phyloP scores from a whole-genome alignment of 495 filamentous ascomycete species.

The Penicillium odoratum region DNA sequence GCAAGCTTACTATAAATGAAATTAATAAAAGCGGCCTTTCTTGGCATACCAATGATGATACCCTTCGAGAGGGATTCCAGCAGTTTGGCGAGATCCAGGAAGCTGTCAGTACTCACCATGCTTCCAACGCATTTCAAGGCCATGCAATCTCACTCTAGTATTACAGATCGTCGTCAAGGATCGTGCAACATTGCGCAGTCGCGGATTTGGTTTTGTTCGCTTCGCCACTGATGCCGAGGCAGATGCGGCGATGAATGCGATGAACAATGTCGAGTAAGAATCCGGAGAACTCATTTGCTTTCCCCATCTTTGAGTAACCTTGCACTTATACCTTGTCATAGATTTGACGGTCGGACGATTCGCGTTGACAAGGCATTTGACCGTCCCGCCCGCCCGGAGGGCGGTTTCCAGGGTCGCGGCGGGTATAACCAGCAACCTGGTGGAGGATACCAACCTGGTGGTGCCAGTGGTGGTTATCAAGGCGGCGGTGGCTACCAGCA shows the following conservation, averaged over 20 bases:
- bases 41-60: conserved; percentile 91
- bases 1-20: conserved; percentile 6
- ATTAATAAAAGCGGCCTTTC: conserved; percentile 74
- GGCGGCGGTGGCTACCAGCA: conserved; percentile 33
- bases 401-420: conserved; percentile 49
- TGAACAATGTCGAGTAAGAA: conserved; percentile 94
- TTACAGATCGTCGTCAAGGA: conserved; percentile 93
- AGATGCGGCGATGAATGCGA: conserved; percentile 70
- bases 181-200: conserved; percentile 91
- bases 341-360: conserved; percentile 94
- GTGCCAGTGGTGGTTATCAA: conserved; percentile 13
- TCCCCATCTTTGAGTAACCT: not conserved
- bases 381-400: conserved; percentile 45
- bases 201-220: conserved; percentile 95
- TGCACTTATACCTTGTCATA: conserved; percentile 32
- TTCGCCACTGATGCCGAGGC: conserved; percentile 82
- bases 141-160: conserved; percentile 11
- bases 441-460: conserved; percentile 37
- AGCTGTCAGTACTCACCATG: conserved; percentile 64
- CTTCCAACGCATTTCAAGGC: not conserved
- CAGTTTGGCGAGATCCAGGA: conserved; percentile 87
- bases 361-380: conserved; percentile 96
- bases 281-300: not conserved
- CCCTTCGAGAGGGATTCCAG: conserved; percentile 82
- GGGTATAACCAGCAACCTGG: conserved; percentile 41